Conservation (phyloP, 495 filamentous ascomycete species). For the Aspergillus diversus region DNA sequence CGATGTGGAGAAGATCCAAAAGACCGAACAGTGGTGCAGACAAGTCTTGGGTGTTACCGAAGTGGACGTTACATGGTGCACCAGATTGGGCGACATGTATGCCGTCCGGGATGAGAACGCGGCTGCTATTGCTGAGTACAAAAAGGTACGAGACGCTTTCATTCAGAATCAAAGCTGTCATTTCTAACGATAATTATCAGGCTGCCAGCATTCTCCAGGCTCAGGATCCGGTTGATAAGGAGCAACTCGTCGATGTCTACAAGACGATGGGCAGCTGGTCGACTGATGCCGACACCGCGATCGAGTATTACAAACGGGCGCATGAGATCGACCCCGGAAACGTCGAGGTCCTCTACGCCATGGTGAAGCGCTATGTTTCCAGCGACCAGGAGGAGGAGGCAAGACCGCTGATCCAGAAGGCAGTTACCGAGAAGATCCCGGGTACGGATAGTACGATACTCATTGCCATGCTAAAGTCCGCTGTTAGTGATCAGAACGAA, state of each 20-base stretch:
- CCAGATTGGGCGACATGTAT: slow-evolving; percentile 10
- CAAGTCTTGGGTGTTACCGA: slow-evolving; percentile 6
- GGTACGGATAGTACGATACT: slow-evolving; percentile 3
- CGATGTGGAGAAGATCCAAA: neutral
- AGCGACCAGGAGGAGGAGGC: slow-evolving; percentile 9
- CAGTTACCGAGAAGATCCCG: slow-evolving; percentile 9
- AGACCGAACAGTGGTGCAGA: slow-evolving; percentile 16
- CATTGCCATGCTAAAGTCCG: neutral
- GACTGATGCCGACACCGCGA: neutral
- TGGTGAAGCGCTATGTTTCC: slow-evolving; percentile 1
- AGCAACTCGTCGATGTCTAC: slow-evolving; percentile 9
- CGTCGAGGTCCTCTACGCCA: slow-evolving; percentile 7
- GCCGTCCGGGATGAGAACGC: neutral
- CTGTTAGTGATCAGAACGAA: neutral
- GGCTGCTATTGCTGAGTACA: slow-evolving; percentile 18
- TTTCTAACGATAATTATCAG: slow-evolving; percentile 5
- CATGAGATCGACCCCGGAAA: slow-evolving; percentile 5
- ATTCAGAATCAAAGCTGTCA: neutral
- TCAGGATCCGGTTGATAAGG: slow-evolving; percentile 19
- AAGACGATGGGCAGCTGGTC: slow-evolving; percentile 7
- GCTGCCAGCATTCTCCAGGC: slow-evolving; percentile 11
- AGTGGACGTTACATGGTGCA: slow-evolving; percentile 18
- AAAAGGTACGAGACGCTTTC: slow-evolving; percentile 13
- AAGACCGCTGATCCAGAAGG: slow-evolving; percentile 9
- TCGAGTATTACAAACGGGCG: slow-evolving; percentile 9